These are phyloP conservation scores for Aegle marmelos DNA, from an alignment of 345 rosid species.

Conservation along the genomic window DNA sequence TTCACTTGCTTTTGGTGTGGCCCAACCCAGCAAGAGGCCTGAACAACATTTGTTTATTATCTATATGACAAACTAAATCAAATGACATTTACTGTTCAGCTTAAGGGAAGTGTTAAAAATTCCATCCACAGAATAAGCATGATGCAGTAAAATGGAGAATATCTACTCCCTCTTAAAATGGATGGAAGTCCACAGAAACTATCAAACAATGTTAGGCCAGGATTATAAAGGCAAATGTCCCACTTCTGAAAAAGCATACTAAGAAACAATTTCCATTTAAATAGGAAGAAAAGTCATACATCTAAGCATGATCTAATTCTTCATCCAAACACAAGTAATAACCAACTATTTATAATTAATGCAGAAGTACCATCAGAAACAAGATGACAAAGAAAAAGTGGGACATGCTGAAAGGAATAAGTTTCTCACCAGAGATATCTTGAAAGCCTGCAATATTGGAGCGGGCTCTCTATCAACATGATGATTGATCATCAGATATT, in stretches of 20 bases:
- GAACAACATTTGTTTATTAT: not conserved
- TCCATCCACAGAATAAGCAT: not conserved
- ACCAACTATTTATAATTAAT: not conserved
- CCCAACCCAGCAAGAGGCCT: too few relatives aligned
- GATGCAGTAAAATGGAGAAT: not conserved
- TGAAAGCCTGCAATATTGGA: slow-evolving; percentile 73
- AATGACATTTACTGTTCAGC: not conserved
- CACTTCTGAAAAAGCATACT: not conserved
- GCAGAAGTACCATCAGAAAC: not conserved
- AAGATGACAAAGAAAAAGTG: not conserved
- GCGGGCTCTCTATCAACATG: slow-evolving; percentile 53
- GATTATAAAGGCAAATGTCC: not conserved
- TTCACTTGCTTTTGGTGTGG: not conserved
- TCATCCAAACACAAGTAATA: not conserved
- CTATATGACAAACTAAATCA: not conserved
- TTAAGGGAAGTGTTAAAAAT: not conserved
- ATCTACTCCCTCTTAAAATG: not conserved
- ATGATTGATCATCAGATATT: slow-evolving; percentile 70
- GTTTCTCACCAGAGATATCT: slow-evolving; percentile 70
- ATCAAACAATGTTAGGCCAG: not conserved
- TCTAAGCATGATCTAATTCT: not conserved
- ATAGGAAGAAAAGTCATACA: not conserved
- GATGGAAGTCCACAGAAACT: not conserved
- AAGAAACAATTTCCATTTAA: not conserved
- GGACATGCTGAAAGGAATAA: slow-evolving; percentile 1